phyloP scores from a whole-genome alignment of 306 rosid genomes.

The Cucurbita maxima region DNA sequence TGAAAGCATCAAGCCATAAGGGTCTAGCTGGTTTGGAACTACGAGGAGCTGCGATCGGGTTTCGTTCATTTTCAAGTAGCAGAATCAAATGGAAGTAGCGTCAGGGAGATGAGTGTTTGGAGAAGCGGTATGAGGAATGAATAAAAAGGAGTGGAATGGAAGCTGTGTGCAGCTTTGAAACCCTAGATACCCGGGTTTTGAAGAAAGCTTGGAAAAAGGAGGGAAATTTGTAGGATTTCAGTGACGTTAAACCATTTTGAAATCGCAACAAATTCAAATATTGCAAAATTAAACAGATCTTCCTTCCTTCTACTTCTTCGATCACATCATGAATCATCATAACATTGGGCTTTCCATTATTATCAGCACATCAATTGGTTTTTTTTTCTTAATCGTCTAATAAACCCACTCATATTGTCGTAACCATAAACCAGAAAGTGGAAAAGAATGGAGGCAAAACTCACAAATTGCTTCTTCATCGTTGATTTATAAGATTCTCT shows the following conservation, averaged over 20 bases:
- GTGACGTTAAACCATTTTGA: slow-evolving; percentile 14
- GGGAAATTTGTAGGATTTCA: slow-evolving; percentile 18
- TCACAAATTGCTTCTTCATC: neutral
- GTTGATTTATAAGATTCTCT: neutral
- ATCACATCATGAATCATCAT: neutral
- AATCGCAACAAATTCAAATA: slow-evolving; percentile 4
- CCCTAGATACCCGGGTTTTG: slow-evolving; percentile 19
- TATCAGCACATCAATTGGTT: neutral
- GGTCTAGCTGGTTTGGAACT: slow-evolving; percentile 6
- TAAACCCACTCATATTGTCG: neutral
- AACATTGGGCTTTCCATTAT: neutral
- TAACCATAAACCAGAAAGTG: neutral
- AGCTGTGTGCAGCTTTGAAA: slow-evolving; percentile 4
- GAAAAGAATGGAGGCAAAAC: neutral
- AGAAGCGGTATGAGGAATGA: neutral
- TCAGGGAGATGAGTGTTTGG: neutral
- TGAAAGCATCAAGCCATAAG: slow-evolving; percentile 28
- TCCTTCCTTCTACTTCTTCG: neutral
- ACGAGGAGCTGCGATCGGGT: neutral
- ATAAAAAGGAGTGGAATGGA: neutral
- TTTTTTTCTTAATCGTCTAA: no score
- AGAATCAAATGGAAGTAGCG: neutral
- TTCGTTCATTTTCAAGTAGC: slow-evolving; percentile 16
- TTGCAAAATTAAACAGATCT: neutral
- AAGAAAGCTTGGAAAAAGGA: slow-evolving; percentile 10